Conservation (phyloP, 208 protist genomes). For the Leishmania major region DNA sequence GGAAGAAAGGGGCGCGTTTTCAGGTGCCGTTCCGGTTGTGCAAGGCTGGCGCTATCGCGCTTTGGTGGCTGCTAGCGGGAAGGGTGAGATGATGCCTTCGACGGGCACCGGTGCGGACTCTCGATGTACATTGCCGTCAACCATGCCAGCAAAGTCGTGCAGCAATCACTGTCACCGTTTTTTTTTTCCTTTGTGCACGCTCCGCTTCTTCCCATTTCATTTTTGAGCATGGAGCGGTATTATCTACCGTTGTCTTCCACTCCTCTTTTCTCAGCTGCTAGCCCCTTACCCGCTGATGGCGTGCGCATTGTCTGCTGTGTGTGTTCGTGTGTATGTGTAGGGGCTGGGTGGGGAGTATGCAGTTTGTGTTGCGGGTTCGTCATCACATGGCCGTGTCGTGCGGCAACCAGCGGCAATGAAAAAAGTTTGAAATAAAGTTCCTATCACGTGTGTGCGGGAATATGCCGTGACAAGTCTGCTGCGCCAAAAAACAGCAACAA, state of each 20-base stretch:
- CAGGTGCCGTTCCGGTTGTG: neutral
- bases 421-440: neutral
- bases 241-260: neutral
- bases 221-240: neutral
- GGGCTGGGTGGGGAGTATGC: no score
- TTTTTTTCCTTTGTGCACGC: neutral
- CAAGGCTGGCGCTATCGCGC: neutral
- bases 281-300: neutral
- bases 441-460: neutral
- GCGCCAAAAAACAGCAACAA: neutral
- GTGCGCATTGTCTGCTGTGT: neutral
- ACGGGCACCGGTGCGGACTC: neutral
- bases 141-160: neutral
- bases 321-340: neutral
- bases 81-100: no score
- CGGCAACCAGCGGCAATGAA: neutral
- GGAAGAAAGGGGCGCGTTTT: neutral
- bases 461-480: neutral
- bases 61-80: neutral
- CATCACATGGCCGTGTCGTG: neutral
- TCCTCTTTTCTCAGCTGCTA: neutral
- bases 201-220: no score
- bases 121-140: neutral
- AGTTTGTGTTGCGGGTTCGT: neutral
- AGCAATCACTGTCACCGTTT: neutral